Base-by-base conservation (phyloP, 371 early-diverging fungal genomes). In the Apophysomyces variabilis region DNA sequence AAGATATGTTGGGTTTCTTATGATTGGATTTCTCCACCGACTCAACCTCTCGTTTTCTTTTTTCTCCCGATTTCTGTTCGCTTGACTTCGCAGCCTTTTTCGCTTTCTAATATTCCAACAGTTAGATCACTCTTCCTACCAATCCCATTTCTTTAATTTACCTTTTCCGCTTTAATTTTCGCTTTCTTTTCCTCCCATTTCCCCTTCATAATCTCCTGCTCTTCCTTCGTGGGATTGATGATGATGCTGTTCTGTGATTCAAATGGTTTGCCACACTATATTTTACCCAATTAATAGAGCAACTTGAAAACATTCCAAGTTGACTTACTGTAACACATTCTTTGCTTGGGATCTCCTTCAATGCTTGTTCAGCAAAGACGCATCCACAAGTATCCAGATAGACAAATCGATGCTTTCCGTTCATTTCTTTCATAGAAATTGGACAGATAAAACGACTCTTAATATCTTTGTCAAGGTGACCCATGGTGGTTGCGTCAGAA, bases 401-500 rank as follows among this genome's bases (percentile, higher is more conserved):
- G 14, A 91, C 88, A 72, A 96, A 96, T 37, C 87, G 86, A 60
- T 85, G 79, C 61, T 92, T 92, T 11, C 97, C 97, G 70, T 93
- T 96, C 95, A 98, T 95, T 80, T 96, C 97, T 73, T 93, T 94
- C 80, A 88, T 80, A 0, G 97, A 92, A 12, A 98, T 80, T 0
- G 99, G 98, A 66, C 99, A 98, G 26, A 93, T 84, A 66, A 91
- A 97, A 69, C 72, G 84, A 21, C 89, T 72, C 66, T 79, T 82
- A 61, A 84, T 72, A 56, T 76, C 83, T 66, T 75, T 83, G 26
- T 89, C 87, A 36, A 78, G 56, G 38, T 76, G 73, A 4, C 86
- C 82, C 64, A 82, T 78, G 7, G 73, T 85, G 12, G 78, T 67
- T 44, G 76, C 62, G 70, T 85, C 74, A 39, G 66, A 60, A 58